Base-by-base conservation (phyloP, 805 yeast species). In the Hanseniaspora jakobsenii region DNA sequence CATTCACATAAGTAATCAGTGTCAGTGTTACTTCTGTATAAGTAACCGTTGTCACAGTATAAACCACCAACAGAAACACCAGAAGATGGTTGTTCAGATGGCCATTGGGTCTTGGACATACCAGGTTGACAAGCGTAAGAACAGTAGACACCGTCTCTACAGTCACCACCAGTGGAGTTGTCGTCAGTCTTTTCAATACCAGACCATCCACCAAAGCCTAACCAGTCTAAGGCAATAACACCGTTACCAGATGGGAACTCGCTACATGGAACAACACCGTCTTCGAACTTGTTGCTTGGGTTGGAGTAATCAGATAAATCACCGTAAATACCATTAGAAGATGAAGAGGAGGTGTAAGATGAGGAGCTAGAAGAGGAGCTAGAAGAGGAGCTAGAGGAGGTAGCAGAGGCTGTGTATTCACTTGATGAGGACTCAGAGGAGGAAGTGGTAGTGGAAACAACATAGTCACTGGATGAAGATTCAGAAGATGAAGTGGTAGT, bases 31-130 rank as follows among this genome's bases (percentile, higher is more conserved):
- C 94, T 66, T 62, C 78, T 81, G 81, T 84, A 77, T 50, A 89
- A 72, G 67, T 75, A 75, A 54, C 97, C 97, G 61, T 67, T 65
- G 64, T 80, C 72, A 74, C 98, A 89, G 56, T 66, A 62, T 56
- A 89, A 74, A 61, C 98, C 98, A 66, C 98, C 98, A 53, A 89
- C 76, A 35, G 96, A 81, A 47, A 80, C 81, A 69, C 97, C 97
- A 63, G 68, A 73, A 45, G 81, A 52, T 47, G 97, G 97, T 71
- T 89, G 98, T 45, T 61, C 52, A 36, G 78, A 66, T 51, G 97
- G 97, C 94, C 94, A 89, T 71, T 89, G 98, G 47, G 96, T 85
- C 77, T 89, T 89, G 58, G 96, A 84, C 95, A 85, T 84, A 74
- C 97, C 98, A 34, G 95, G 77, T 70, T 86, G 93, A 71, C 98